Evolutionary conservation across 2,329 filamentous ascomycete genomes (phyloP).

Genomic region (Hypoxylon sp.): DNA sequence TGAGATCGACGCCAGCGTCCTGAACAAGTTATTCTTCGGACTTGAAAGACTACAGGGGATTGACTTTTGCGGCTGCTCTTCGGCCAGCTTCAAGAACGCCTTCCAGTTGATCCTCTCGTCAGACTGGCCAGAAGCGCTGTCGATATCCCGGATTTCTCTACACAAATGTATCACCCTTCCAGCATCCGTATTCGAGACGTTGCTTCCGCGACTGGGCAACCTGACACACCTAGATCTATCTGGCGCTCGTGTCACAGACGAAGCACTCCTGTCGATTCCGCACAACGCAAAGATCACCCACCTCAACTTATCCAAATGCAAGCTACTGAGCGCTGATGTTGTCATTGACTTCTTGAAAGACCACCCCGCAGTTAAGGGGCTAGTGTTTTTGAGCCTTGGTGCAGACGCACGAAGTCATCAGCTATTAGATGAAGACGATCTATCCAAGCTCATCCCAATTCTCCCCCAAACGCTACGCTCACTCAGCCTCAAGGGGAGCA

Average conservation of each 20-base stretch:
- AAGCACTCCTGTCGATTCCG: constrained; percentile 74
- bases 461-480: constrained; percentile 74
- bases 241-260: constrained; percentile 77
- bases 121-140: constrained; percentile 62
- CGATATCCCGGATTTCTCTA: constrained; percentile 73
- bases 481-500: constrained; percentile 77
- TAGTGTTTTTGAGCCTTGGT: constrained; percentile 77
- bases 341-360: constrained; percentile 75
- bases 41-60: constrained; percentile 71
- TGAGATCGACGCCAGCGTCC: constrained; percentile 72
- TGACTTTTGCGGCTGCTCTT: constrained; percentile 81
- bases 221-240: constrained; percentile 83
- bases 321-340: constrained; percentile 68
- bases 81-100: constrained; percentile 69
- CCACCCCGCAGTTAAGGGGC: constrained; percentile 72
- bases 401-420: constrained; percentile 77
- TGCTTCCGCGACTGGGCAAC: constrained; percentile 73
- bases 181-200: constrained; percentile 69
- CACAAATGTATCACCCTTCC: constrained; percentile 81
- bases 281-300: constrained; percentile 77
- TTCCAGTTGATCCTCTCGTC: constrained; percentile 65
- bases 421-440: constrained; percentile 70
- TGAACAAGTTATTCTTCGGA: constrained; percentile 74
- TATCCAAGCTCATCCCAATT: constrained; percentile 69
- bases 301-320: constrained; percentile 80